A percentile compares a stretch with the other conserved stretches of the same genome.
Conservation (phyloP, 768 basidiomycete species). For the Termitomyces sp. region DNA sequence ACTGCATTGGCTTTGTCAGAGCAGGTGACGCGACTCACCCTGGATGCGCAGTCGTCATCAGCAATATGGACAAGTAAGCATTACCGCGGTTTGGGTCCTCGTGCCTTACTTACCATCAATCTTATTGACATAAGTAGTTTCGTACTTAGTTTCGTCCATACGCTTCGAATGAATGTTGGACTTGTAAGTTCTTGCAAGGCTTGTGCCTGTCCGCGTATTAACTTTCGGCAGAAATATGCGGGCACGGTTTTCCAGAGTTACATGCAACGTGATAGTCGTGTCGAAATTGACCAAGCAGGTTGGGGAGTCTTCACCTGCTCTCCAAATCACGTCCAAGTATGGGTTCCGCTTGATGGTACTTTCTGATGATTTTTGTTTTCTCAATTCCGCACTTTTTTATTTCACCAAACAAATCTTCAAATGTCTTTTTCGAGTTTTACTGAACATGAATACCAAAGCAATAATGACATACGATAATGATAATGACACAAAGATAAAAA, state of each 20-base stretch:
- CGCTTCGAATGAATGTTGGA: conserved; percentile 67
- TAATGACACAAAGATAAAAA: neutral
- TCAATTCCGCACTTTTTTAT: neutral
- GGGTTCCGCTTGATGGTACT: conserved; percentile 32
- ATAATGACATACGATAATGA: conserved; percentile 1
- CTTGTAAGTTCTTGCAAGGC: conserved; percentile 35
- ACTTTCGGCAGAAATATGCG: conserved; percentile 28
- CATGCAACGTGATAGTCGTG: conserved; percentile 40
- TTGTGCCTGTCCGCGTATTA: neutral
- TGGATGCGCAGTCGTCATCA: conserved; percentile 72
- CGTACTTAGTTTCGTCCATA: conserved; percentile 32
- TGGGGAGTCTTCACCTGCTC: conserved; percentile 67
- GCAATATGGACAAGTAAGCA: conserved; percentile 49
- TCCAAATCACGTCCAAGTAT: conserved; percentile 54
- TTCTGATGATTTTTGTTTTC: neutral
- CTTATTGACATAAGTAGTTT: no score
- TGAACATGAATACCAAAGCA: neutral
- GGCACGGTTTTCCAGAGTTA: conserved; percentile 43
- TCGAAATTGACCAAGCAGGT: conserved; percentile 49
- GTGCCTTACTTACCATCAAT: neutral
- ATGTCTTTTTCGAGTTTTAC: neutral
- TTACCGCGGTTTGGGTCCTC: neutral
- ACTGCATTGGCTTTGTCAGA: conserved; percentile 78
- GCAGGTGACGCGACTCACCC: conserved; percentile 48
- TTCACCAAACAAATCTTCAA: neutral